Percentiles rank a stretch among this genome's conserved stretches.
Conservation (phyloP, 2,329 filamentous ascomycete species). For the Fusarium nisikadoi region DNA sequence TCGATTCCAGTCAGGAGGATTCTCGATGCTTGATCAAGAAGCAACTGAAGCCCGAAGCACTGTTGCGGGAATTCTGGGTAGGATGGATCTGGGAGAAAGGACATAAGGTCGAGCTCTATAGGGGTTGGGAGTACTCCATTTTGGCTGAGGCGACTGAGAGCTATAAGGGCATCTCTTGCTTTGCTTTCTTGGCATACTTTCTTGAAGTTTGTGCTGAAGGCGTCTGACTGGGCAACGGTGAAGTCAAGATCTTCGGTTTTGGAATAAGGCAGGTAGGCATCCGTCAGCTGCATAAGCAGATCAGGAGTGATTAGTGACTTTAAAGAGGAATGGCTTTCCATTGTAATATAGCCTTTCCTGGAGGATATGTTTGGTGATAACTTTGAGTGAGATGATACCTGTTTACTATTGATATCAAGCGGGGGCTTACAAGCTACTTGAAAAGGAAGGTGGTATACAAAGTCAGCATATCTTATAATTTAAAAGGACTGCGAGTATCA, state of each 20-base stretch:
- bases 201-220: neutral
- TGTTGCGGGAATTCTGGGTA: neutral
- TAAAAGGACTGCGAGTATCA: too few species aligned
- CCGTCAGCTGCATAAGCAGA: neutral
- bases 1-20: neutral
- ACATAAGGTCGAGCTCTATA: neutral
- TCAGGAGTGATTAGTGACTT: neutral
- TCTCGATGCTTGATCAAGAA: neutral
- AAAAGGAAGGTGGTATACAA: neutral
- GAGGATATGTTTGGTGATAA: neutral
- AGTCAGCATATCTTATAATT: too few species aligned
- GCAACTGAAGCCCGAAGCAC: neutral
- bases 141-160: neutral
- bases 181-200: neutral
- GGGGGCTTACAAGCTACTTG: neutral
- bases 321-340: neutral
- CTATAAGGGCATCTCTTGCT: neutral
- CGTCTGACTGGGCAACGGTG: neutral
- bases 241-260: neutral
- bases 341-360: rapidly evolving
- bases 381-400: rapidly evolving
- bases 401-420: neutral
- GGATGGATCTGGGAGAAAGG: neutral
- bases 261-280: neutral
- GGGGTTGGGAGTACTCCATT: neutral